Evolutionary conservation across 23 red algal species (phyloP).

Genomic region (Gracilaria domingensis): DNA sequence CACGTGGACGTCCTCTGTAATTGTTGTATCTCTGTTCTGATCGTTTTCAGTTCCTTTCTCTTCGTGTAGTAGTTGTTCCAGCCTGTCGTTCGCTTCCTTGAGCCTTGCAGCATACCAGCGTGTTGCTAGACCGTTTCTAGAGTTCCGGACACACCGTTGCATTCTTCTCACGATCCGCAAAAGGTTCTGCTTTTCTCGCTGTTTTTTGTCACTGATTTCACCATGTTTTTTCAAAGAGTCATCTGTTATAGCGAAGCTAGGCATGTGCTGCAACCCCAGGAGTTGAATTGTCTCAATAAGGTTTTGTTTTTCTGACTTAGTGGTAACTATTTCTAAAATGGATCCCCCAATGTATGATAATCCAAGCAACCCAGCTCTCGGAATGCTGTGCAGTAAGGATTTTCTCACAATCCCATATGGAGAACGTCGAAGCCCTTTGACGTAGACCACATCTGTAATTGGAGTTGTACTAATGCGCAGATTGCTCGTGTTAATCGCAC

Average conservation of each 20-base stretch:
- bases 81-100: background rate
- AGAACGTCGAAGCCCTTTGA: slow-evolving; percentile 3
- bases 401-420: background rate
- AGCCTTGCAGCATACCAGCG: slow-evolving; percentile 13
- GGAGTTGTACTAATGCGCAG: background rate
- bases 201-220: background rate
- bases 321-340: background rate
- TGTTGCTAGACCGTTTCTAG: background rate
- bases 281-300: slow-evolving; percentile 6
- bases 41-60: background rate
- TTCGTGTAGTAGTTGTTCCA: background rate
- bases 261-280: background rate
- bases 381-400: background rate
- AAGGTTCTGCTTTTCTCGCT: background rate
- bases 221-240: slow-evolving; percentile 1
- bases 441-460: background rate
- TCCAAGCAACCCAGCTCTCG: background rate
- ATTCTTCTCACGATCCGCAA: background rate
- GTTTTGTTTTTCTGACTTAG: background rate
- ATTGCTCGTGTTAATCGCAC: background rate
- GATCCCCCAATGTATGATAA: slow-evolving; percentile 3
- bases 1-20: no score
- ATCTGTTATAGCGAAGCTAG: background rate
- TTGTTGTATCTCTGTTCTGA: background rate
- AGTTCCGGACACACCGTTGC: slow-evolving; percentile 11